Evolutionary conservation across 2,329 filamentous ascomycete species (phyloP).

Genomic region (Aspergillus felis): DNA sequence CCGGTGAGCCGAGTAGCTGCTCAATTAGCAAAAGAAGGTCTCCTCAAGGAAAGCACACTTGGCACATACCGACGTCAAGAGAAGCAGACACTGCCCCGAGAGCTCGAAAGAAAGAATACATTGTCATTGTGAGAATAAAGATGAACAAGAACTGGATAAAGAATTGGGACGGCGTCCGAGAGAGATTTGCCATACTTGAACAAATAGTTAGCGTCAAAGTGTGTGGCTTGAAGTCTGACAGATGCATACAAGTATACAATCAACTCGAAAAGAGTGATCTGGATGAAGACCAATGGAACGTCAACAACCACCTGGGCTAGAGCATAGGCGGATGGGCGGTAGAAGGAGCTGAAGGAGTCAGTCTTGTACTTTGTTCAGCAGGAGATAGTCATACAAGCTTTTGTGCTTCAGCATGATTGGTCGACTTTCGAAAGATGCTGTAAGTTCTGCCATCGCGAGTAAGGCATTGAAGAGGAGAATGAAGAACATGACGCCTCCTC

Average conservation of each 20-base stretch:
- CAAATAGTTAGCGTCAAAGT: conserved; percentile 4
- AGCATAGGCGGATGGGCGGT: conserved; percentile 58
- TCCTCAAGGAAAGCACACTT: neutral
- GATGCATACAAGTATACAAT: conserved; percentile 54
- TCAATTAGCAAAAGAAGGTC: conserved; percentile 2
- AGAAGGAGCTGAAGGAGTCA: conserved; percentile 51
- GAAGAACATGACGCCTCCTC: conserved; percentile 61
- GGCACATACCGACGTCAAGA: conserved; percentile 43
- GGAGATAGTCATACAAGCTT: conserved; percentile 46
- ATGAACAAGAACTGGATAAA: conserved; percentile 58
- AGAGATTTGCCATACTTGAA: conserved; percentile 50
- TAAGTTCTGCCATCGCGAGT: conserved; percentile 58
- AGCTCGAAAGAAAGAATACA: conserved; percentile 52
- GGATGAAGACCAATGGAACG: conserved; percentile 54
- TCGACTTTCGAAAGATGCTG: conserved; percentile 57
- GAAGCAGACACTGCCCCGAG: conserved; percentile 49
- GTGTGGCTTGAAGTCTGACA: fast-evolving
- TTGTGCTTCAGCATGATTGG: conserved; percentile 69
- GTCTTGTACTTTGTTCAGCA: neutral
- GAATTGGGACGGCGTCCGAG: conserved; percentile 57
- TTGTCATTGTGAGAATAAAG: conserved; percentile 52
- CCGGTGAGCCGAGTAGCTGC: conserved; percentile 48
- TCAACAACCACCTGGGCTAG: conserved; percentile 57
- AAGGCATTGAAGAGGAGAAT: conserved; percentile 61
- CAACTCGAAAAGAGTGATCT: conserved; percentile 56